phyloP scores from a whole-genome alignment of 192 early-diverging fungal genomes.

The Funneliformis mosseae region DNA sequence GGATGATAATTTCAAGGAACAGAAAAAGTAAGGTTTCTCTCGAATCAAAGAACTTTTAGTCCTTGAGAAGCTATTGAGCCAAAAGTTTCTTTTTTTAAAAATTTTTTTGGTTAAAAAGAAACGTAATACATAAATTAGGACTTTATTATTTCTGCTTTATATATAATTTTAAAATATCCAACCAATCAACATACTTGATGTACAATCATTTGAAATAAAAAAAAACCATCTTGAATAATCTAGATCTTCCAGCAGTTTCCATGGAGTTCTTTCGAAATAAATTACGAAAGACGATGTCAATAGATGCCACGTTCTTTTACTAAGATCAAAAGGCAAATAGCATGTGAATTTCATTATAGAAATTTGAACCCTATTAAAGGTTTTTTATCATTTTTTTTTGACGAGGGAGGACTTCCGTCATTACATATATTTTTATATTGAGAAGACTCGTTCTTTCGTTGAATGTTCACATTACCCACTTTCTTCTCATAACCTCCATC shows the following conservation, averaged over 20 bases:
- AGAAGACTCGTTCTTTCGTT: no score
- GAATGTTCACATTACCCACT: no score
- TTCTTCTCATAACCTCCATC: neutral
- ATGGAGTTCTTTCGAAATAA: neutral
- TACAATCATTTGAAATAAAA: neutral
- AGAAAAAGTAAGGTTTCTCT: neutral
- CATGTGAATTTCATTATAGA: no score
- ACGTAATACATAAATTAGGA: neutral
- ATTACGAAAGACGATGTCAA: no score
- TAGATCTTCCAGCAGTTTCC: slow-evolving; percentile 6
- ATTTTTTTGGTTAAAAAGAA: neutral
- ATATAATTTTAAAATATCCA: neutral
- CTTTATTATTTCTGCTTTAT: neutral
- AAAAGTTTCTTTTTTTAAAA: neutral
- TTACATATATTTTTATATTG: no score
- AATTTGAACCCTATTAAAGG: no score
- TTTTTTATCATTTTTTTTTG: no score
- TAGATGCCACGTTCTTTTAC: no score
- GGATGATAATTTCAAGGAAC: neutral
- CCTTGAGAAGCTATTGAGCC: no score
- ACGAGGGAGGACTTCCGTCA: no score
- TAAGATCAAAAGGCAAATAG: no score
- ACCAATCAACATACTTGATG: neutral
- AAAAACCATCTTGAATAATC: neutral
- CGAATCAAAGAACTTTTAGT: neutral